A percentile compares a stretch with the other conserved stretches of the same genome.
Evolutionary conservation across 352 stramenopile species (phyloP).

Genomic region (Globisporangium heterothallicum): DNA sequence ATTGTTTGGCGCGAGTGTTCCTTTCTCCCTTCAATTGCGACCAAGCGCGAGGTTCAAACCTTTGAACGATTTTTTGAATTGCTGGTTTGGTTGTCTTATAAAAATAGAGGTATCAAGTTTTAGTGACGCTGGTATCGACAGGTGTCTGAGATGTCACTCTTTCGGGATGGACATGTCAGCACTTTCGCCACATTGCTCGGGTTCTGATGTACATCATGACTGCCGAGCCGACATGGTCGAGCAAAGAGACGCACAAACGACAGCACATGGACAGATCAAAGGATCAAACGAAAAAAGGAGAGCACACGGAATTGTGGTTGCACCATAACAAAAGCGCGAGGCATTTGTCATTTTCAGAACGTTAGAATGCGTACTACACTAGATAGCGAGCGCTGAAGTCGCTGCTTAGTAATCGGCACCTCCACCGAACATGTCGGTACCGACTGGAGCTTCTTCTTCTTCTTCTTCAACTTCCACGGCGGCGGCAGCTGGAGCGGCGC

Average conservation of each 20-base stretch:
- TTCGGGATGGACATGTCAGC: too few species aligned
- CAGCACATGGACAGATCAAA: neutral
- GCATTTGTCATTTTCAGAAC: slow-evolving; percentile 16
- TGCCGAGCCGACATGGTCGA: neutral
- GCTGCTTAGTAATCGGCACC: slow-evolving; percentile 65
- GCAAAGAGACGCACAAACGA: neutral
- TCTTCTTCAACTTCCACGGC: slow-evolving; percentile 61
- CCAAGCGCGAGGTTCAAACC: slow-evolving; percentile 5
- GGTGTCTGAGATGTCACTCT: neutral
- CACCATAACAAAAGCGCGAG: slow-evolving; percentile 5
- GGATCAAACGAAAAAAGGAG: neutral
- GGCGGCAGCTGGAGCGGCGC: slow-evolving; percentile 50
- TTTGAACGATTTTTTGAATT: slow-evolving; percentile 14
- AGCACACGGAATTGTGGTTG: neutral
- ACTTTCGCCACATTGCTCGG: too few species aligned
- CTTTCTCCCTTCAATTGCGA: neutral
- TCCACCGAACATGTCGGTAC: slow-evolving; percentile 85
- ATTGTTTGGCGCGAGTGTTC: neutral
- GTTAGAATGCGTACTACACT: slow-evolving; percentile 7
- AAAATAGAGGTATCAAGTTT: slow-evolving; percentile 2
- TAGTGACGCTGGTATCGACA: neutral
- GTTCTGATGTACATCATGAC: too few species aligned
- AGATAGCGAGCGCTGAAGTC: slow-evolving; percentile 2
- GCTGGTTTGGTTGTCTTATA: neutral
- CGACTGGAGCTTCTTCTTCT: slow-evolving; percentile 78